These are phyloP conservation scores for Phytopythium delawarense DNA, from an alignment of 352 stramenopile species.

Conservation along the genomic window DNA sequence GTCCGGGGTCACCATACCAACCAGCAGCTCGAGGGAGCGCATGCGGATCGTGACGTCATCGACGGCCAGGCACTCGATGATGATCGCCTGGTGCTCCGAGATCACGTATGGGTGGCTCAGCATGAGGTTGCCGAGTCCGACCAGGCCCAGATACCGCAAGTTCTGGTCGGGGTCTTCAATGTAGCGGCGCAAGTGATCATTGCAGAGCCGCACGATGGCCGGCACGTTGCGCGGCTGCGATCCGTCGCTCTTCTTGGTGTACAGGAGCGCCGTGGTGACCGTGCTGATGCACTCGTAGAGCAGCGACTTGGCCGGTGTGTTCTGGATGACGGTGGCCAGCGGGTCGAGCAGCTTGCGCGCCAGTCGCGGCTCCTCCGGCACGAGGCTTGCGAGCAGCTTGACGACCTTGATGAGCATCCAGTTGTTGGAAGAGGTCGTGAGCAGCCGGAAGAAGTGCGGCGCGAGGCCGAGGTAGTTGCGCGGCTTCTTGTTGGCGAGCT, in stretches of 20 bases:
- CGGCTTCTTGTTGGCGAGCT: slow-evolving; percentile 98
- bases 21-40: slow-evolving; percentile 94
- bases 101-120: slow-evolving; percentile 94
- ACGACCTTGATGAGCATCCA: slow-evolving; percentile 99
- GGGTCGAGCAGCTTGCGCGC: slow-evolving; percentile 98
- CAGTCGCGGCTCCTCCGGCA: slow-evolving; percentile 96
- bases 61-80: slow-evolving; percentile 96
- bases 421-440: slow-evolving; percentile 98
- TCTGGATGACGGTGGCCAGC: slow-evolving; percentile 96
- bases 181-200: slow-evolving; percentile 94
- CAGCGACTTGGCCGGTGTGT: slow-evolving; percentile 97
- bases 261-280: slow-evolving; percentile 95
- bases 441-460: slow-evolving; percentile 97
- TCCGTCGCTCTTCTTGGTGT: slow-evolving; percentile 96
- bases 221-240: slow-evolving; percentile 92
- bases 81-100: slow-evolving; percentile 92
- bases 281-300: slow-evolving; percentile 98
- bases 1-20: slow-evolving; percentile 93
- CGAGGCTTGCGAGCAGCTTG: slow-evolving; percentile 96
- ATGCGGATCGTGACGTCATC: slow-evolving; percentile 99
- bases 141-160: slow-evolving; percentile 97
- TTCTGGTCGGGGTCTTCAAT: slow-evolving; percentile 99
- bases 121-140: slow-evolving; percentile 97
- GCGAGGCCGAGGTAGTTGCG: slow-evolving; percentile 98
- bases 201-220: slow-evolving; percentile 93